phyloP scores from a whole-genome alignment of 2,329 filamentous ascomycete species.

The Lachnellula hyalina region DNA sequence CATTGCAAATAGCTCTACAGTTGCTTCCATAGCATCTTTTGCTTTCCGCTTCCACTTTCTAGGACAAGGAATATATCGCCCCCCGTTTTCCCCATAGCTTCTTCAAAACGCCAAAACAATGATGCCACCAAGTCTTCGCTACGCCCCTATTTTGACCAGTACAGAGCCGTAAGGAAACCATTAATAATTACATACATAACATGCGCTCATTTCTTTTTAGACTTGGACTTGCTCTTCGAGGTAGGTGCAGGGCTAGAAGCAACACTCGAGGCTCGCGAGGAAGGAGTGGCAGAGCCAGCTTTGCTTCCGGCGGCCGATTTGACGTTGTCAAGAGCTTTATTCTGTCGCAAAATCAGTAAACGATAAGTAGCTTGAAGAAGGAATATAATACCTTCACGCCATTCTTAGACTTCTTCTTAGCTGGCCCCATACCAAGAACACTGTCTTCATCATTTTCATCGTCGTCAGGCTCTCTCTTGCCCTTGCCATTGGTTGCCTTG shows the following conservation, averaged over 20 bases:
- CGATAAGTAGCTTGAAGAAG: constrained; percentile 6
- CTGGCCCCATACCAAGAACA: constrained; percentile 73
- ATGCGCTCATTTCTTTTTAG: constrained; percentile 46
- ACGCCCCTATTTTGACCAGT: constrained; percentile 19
- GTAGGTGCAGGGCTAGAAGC: constrained; percentile 47
- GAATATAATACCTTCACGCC: constrained; percentile 58
- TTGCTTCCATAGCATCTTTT: neutral
- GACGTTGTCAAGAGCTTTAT: constrained; percentile 86
- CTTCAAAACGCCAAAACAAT: constrained; percentile 16
- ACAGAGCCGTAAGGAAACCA: constrained; percentile 13
- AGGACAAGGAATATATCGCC: neutral
- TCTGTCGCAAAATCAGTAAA: constrained; percentile 47
- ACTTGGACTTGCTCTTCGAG: constrained; percentile 40
- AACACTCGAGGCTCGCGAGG: constrained; percentile 77
- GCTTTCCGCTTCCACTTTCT: neutral
- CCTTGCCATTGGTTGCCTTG: constrained; percentile 53
- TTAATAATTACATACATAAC: constrained; percentile 12
- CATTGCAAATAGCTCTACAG: neutral
- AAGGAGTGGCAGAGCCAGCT: constrained; percentile 68
- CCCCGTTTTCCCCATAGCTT: neutral
- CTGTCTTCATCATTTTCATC: constrained; percentile 82
- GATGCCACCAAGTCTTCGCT: constrained; percentile 12
- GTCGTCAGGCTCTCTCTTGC: constrained; percentile 71
- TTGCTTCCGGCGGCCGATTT: constrained; percentile 68
- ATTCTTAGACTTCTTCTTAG: constrained; percentile 92